Percentiles rank a stretch among this genome's conserved stretches.
Evolutionary conservation across 2,329 filamentous ascomycete genomes (phyloP).

Genomic region (Plenodomus biglobosus): DNA sequence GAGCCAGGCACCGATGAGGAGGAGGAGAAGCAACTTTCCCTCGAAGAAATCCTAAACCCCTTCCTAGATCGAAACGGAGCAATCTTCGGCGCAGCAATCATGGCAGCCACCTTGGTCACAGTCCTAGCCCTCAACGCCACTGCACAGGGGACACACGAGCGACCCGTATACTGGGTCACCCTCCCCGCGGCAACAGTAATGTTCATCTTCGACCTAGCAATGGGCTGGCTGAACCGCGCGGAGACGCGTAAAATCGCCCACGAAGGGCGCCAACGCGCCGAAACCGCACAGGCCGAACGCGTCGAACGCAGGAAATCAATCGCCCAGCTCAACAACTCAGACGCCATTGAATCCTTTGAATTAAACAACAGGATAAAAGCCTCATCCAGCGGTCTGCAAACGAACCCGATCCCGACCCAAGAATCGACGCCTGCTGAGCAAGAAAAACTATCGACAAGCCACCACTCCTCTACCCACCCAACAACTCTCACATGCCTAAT

Average conservation of each 20-base stretch:
- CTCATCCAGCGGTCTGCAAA: background rate
- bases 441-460: slow-evolving; percentile 1
- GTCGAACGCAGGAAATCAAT: slow-evolving; percentile 31
- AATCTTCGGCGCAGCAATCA: slow-evolving; percentile 64
- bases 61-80: slow-evolving; percentile 70
- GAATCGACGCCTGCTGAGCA: slow-evolving; percentile 13
- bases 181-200: slow-evolving; percentile 68
- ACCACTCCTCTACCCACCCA: slow-evolving; percentile 31
- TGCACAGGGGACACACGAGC: slow-evolving; percentile 52
- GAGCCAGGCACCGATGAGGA: slow-evolving; percentile 52
- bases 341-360: slow-evolving; percentile 5
- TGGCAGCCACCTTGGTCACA: slow-evolving; percentile 67
- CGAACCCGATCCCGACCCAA: slow-evolving; percentile 2
- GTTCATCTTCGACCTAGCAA: slow-evolving; percentile 66
- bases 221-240: slow-evolving; percentile 64
- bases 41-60: slow-evolving; percentile 75
- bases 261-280: slow-evolving; percentile 55
- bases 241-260: slow-evolving; percentile 65
- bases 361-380: background rate
- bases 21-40: slow-evolving; percentile 55
- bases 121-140: slow-evolving; percentile 67
- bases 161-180: slow-evolving; percentile 69
- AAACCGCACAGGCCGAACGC: slow-evolving; percentile 43
- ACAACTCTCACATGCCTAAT: slow-evolving; percentile 58
- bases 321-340: slow-evolving; percentile 9